phyloP scores from a whole-genome alignment of 2,329 filamentous ascomycete species.

The Fusarium continuum region DNA sequence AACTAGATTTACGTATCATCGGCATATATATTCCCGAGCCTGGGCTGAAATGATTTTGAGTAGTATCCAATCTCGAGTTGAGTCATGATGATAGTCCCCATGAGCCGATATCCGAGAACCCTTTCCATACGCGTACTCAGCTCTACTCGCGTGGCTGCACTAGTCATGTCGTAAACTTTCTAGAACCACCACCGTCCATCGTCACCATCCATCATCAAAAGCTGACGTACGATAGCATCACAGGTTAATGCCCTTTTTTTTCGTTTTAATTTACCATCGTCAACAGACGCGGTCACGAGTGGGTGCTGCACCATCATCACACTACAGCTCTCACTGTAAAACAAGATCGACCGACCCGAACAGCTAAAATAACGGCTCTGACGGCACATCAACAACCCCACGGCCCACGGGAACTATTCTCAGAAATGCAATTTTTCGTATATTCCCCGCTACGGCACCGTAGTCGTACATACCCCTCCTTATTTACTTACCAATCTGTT shows the following conservation, averaged over 20 bases:
- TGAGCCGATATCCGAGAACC: constrained; percentile 26
- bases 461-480: too few relatives aligned
- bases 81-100: neutral
- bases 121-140: neutral
- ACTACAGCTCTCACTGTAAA: neutral
- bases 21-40: constrained; percentile 32
- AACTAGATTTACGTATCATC: too few relatives aligned
- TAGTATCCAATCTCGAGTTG: neutral
- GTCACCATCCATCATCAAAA: too few relatives aligned
- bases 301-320: neutral
- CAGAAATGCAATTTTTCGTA: neutral
- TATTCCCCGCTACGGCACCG: neutral
- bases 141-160: constrained; percentile 10
- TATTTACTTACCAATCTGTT: neutral
- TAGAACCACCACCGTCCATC: neutral
- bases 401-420: too few relatives aligned
- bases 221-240: constrained; percentile 16
- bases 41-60: neutral
- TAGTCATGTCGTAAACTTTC: neutral
- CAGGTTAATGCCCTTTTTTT: neutral
- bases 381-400: too few relatives aligned
- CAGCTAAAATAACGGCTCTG: constrained; percentile 27
- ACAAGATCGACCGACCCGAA: constrained; percentile 9
- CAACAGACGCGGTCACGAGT: neutral
- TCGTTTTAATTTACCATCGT: neutral